Base-by-base conservation (phyloP, 192 early-diverging fungal genomes). In the Spinellus fusiger region DNA sequence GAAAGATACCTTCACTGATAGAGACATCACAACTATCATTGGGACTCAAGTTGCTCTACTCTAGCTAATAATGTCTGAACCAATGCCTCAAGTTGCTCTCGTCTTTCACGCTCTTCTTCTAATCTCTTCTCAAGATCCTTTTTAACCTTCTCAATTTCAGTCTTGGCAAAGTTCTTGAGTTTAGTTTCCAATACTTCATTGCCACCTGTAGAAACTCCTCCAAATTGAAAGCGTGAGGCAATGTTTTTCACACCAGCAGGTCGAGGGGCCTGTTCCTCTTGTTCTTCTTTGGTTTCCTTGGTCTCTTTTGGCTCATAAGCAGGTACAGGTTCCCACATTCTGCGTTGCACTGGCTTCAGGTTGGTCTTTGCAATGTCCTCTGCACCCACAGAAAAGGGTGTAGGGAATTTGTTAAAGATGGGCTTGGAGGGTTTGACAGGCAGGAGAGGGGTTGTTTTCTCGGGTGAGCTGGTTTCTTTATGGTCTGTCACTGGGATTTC, bases 131-230 rank as follows among this genome's bases (percentile, higher is more conserved):
- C 66, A 35, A 69, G 62, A 18, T 74, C 72, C 34, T 64, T 74
- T 16, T 59, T 55, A n/a, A 60, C 49, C 31, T 56, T 62, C 10
- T 74, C 72, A n/a, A 69, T 49, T 58, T 74, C 66, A 27, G 60
- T 68, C 37, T 65, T 68, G 27, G 66, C 52, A 53, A 61, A 59
- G 32, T 73, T 73, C 29, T 49, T 61, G 25, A 73, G 55, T 26
- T 73, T 73, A 5, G 70, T 73, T 32, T 73, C 70, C n/a, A 73
- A 29, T 0, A 73, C 70, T 34, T 73, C 70, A 49, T 73, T 73
- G n/a, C 63, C 46, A 6, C 65, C 56, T 3, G 57, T 48, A 37
- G 57, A 53, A 12, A 46, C 56, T 15, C 68, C 71, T 13, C 49
- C 56, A 20, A 69, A 65, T 5, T 65, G 54, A 47, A 71, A 71